Conservation (phyloP, 1,139 yeast genomes). For the Yamadazyma oceani region DNA sequence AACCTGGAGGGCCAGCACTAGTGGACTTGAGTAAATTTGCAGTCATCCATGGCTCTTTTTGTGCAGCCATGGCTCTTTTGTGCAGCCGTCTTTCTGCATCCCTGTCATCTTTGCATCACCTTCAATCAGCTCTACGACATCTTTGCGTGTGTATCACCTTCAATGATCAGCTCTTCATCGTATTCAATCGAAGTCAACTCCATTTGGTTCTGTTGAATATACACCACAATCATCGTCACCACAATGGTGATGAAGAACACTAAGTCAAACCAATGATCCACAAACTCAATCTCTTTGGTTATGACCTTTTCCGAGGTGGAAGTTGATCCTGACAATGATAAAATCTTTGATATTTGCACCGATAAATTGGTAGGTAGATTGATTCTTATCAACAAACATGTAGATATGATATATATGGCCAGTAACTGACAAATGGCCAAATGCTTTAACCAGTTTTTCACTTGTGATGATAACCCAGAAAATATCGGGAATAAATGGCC, state of each 20-base stretch:
- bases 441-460: constrained; percentile 40
- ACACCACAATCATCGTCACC: constrained; percentile 48
- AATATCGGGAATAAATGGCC: constrained; percentile 32
- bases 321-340: constrained; percentile 40
- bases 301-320: constrained; percentile 20
- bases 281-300: constrained; percentile 51
- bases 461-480: constrained; percentile 17
- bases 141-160: constrained; percentile 13
- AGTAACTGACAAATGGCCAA: constrained; percentile 66
- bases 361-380: constrained; percentile 67
- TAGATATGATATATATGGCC: constrained; percentile 79
- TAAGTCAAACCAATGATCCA: constrained; percentile 81
- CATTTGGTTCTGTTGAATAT: constrained; percentile 18
- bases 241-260: constrained; percentile 62
- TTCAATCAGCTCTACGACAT: neutral
- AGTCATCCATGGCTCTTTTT: too few relatives aligned
- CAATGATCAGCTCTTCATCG: constrained; percentile 37
- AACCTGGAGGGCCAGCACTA: too few relatives aligned
- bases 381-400: constrained; percentile 73
- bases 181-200: constrained; percentile 16
- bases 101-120: too few relatives aligned
- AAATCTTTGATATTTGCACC: constrained; percentile 45
- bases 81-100: too few relatives aligned
- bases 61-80: too few relatives aligned
- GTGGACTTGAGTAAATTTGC: too few relatives aligned